These are phyloP conservation scores for Porogramme epimiltina DNA, from an alignment of 1,284 basidiomycete genomes.

Conservation along the genomic window DNA sequence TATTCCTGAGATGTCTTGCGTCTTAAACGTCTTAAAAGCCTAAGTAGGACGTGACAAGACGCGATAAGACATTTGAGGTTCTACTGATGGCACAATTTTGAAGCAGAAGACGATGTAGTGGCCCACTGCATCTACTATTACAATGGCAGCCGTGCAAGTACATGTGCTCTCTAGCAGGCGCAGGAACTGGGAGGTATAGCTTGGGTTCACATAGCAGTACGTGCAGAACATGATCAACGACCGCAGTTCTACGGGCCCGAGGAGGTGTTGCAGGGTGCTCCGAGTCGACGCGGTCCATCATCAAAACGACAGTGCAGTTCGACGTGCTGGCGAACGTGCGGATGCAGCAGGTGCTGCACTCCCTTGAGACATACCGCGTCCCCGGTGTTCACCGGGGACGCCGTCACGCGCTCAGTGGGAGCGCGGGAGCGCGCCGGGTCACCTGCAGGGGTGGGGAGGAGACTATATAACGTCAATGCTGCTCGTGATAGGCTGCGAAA, in stretches of 20 bases:
- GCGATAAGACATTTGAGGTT: too few species aligned
- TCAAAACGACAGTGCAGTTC: slow-evolving; percentile 84
- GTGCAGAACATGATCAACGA: slow-evolving; percentile 48
- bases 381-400: slow-evolving; percentile 52
- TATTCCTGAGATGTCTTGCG: too few species aligned
- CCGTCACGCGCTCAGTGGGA: slow-evolving; percentile 29
- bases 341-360: slow-evolving; percentile 54
- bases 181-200: slow-evolving; percentile 68
- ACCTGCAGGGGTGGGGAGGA: slow-evolving; percentile 32
- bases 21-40: too few species aligned
- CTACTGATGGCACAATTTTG: too few species aligned
- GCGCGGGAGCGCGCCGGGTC: slow-evolving; percentile 8
- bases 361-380: slow-evolving; percentile 54
- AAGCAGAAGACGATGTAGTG: too few species aligned
- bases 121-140: too few species aligned
- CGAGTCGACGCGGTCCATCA: slow-evolving; percentile 62
- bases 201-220: slow-evolving; percentile 57
- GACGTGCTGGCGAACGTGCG: slow-evolving; percentile 80
- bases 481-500: slow-evolving; percentile 83
- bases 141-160: too few species aligned
- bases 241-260: slow-evolving; percentile 38
- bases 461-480: slow-evolving; percentile 73
- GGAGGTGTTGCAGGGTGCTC: slow-evolving; percentile 48
- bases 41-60: too few species aligned
- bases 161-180: slow-evolving; percentile 67